phyloP scores from a whole-genome alignment of 1,139 yeast genomes.

The Suhomyces wounanorum region DNA sequence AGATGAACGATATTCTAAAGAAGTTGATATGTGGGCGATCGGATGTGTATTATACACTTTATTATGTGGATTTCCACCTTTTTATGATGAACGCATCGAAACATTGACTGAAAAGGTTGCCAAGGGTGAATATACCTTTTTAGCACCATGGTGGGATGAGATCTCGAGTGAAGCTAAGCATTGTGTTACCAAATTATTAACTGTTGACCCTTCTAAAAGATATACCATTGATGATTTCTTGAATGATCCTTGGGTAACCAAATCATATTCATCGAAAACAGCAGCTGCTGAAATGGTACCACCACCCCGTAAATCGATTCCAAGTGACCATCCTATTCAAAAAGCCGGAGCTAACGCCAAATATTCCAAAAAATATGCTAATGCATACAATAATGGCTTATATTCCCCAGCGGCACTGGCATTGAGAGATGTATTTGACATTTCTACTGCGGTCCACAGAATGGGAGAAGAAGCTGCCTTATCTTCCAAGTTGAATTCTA shows the following conservation, averaged over 20 bases:
- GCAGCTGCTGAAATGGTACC: neutral
- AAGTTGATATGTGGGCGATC: conserved; percentile 66
- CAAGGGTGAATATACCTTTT: conserved; percentile 56
- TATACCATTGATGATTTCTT: conserved; percentile 78
- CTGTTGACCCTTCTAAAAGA: conserved; percentile 78
- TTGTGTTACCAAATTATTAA: conserved; percentile 72
- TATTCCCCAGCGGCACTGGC: conserved; percentile 92
- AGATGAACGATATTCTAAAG: conserved; percentile 59
- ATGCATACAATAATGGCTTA: conserved; percentile 20
- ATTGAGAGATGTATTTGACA: conserved; percentile 91
- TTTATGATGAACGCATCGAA: conserved; percentile 59
- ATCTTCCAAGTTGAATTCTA: conserved; percentile 31
- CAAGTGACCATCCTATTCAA: conserved; percentile 29
- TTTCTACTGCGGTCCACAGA: conserved; percentile 91
- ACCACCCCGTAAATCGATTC: neutral
- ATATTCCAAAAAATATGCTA: conserved; percentile 29
- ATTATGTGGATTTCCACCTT: conserved; percentile 65
- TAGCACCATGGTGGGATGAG: conserved; percentile 68
- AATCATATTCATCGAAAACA: conserved; percentile 4
- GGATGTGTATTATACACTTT: conserved; percentile 63
- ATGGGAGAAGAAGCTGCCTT: conserved; percentile 81
- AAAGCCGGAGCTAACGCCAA: conserved; percentile 19
- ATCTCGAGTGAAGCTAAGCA: conserved; percentile 55
- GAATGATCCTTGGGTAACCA: conserved; percentile 79
- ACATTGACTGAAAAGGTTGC: conserved; percentile 61